Conservation (phyloP, 2,329 filamentous ascomycete species). For the Fusarium hainanense region DNA sequence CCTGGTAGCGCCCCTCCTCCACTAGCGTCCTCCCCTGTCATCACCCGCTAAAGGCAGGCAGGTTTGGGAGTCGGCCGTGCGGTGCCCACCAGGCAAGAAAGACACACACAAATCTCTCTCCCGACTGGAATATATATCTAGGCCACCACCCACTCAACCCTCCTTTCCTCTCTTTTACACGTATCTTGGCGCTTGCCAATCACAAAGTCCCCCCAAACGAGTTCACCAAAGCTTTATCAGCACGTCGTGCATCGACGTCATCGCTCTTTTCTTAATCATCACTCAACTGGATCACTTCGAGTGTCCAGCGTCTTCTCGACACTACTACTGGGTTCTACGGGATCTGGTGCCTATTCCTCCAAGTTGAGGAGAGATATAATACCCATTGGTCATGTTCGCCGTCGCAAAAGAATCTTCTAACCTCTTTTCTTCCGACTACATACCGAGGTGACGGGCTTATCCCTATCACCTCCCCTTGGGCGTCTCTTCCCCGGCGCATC, state of each 20-base stretch:
- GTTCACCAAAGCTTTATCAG: conserved; percentile 29
- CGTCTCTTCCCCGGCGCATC: conserved; percentile 49
- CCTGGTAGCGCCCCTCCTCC: conserved; percentile 36
- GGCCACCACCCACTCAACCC: conserved; percentile 46
- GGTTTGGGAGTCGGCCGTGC: conserved; percentile 40
- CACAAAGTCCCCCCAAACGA: conserved; percentile 39
- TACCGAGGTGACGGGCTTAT: conserved; percentile 69
- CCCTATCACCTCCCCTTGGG: conserved; percentile 59
- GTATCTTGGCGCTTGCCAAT: conserved; percentile 56
- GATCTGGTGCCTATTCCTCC: conserved; percentile 48
- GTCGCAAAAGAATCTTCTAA: conserved; percentile 64
- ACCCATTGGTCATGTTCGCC: conserved; percentile 65
- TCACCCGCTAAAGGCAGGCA: conserved; percentile 33
- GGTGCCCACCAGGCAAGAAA: conserved; percentile 31
- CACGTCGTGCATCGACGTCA: conserved; percentile 47
- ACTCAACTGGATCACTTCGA: conserved; percentile 43
- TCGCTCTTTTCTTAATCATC: conserved; percentile 41
- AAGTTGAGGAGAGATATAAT: conserved; percentile 49
- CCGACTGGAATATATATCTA: conserved; percentile 50
- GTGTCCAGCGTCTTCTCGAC: conserved; percentile 47
- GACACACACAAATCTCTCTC: conserved; percentile 40
- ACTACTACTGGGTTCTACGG: conserved; percentile 44
- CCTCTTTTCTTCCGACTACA: conserved; percentile 69
- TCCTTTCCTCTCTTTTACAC: conserved; percentile 46
- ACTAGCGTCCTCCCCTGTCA: conserved; percentile 35